Base-by-base conservation (phyloP, 208 protist genomes). In the Balamuthia mandrillaris region DNA sequence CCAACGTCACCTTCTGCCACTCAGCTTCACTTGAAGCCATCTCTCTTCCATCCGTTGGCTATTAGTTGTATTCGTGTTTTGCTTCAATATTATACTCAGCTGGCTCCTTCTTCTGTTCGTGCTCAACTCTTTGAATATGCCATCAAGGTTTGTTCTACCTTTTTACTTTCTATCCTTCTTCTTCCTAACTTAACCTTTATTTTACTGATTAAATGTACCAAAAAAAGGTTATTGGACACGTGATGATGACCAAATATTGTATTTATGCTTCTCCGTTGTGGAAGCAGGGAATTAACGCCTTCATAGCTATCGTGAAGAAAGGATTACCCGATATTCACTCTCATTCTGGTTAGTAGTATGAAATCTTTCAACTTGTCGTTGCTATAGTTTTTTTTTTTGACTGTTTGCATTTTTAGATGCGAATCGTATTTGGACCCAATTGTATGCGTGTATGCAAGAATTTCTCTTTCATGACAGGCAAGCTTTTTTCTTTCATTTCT, bases 381-480 rank as follows among this genome's bases (percentile, higher is more conserved):
- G 37, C 16, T 12, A 35, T 29, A 35, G 12, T 39, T 66, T 66
- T 42, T 6, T 68, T 14, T 2, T 68, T 14, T 68, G 1, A 35
- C 16, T 14, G 24, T 6, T 31, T 56, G 49, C 49, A 27, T 75
- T 21, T 4, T 33, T 65, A 81, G 75, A 83, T 49, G 75, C 49
- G 75, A 79, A 42, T 16, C 75, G 75, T 2, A 42, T 83, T 16
- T 83, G 75, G 75, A 83, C 75, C 24, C 75, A 66, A 54, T 54
- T 83, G 3, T 66, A 83, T 54, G 75, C 75, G 35, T 83, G 75
- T 54, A 29, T 83, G 35, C 75, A 83, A 21, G 75, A 83, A 27
- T 83, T 83, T 31, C 41, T 83, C 7, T 83, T 83, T 54, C 75
- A 83, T 54, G 75, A 83, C n/a, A 16, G 75, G 60, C 29, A 68